Percentiles rank a stretch among this genome's conserved stretches.
Evolutionary conservation across 805 yeast species (phyloP).

Genomic region (Saccharomycopsis schoenii): DNA sequence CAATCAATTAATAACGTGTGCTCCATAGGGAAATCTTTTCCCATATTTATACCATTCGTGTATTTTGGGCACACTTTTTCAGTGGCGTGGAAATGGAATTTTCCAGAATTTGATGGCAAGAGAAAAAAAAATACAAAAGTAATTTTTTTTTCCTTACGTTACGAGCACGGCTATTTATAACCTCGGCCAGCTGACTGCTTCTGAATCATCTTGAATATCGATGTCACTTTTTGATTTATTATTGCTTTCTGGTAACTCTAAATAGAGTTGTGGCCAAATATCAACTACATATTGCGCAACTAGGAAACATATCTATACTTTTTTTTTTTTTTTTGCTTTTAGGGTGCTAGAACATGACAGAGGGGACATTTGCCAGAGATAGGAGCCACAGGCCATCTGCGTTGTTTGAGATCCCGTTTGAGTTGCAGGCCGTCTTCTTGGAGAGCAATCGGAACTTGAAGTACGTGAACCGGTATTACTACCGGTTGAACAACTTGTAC

Average conservation of each 20-base stretch:
- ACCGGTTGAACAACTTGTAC: constrained; percentile 39
- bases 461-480: constrained; percentile 34
- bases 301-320: too few species aligned
- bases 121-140: background rate
- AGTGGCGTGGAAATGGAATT: background rate
- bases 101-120: background rate
- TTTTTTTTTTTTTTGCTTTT: background rate
- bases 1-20: too few species aligned
- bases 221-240: too few species aligned
- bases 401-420: constrained; percentile 30
- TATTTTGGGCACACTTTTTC: background rate
- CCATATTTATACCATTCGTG: background rate
- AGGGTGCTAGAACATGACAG: background rate
- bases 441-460: constrained; percentile 27
- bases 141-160: background rate
- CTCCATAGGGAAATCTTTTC: background rate
- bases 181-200: background rate
- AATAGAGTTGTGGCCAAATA: background rate
- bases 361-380: background rate
- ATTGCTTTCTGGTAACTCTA: too few species aligned
- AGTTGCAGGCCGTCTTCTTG: constrained; percentile 32
- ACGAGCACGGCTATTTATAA: background rate
- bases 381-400: background rate
- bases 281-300: too few species aligned
- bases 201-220: background rate